Base-by-base conservation (phyloP, 768 basidiomycete genomes). In the Cubamyces lactineus region DNA sequence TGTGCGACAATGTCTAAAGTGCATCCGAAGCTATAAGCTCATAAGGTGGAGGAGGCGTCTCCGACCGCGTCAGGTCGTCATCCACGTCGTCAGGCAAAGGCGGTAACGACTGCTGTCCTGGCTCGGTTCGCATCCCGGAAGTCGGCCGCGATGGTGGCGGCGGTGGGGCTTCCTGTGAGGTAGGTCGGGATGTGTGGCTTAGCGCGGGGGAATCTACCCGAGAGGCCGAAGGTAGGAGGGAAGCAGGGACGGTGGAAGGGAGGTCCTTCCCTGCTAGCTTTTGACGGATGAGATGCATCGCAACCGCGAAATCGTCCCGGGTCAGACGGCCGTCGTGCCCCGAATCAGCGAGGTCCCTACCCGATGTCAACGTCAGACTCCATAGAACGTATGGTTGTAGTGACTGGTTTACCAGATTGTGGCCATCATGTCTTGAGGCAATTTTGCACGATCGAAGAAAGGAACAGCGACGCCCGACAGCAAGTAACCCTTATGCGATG, bases 221-320 rank as follows among this genome's bases (percentile, higher is more conserved):
- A 1, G 63, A 55, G 9, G 61, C 43, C n/a, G 52, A 26, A 24
- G 52, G 15, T 9, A 94, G 70, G 2, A 53, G 24, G 45, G 62
- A 39, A 6, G 53, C 49, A 17, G 42, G 41, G n/a, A 59, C 47
- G 24, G 74, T 72, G 1, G 78, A 69, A 2, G 92, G 92, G 47
- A 96, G 74, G 5, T 89, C 87, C 62, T 84, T 84, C 24, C 96
- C 95, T 8, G 84, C 80, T 7, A 97, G 75, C 73, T 88, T 94
- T 70, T 82, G 84, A 73, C 91, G 91, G 66, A 99, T 95, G 45
- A 99, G 83, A 75, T 95, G 84, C 86, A 96, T 87, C 7, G 94
- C 97, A 50, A 98, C 87, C 9, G 97, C 96, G 74, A 99, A 98
- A 23, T 94, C 92, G 51, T 98, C 95, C 52, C 86, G 83, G 2